Evolutionary conservation across 2,329 filamentous ascomycete genomes (phyloP).

Genomic region (Beauveria medogensis): DNA sequence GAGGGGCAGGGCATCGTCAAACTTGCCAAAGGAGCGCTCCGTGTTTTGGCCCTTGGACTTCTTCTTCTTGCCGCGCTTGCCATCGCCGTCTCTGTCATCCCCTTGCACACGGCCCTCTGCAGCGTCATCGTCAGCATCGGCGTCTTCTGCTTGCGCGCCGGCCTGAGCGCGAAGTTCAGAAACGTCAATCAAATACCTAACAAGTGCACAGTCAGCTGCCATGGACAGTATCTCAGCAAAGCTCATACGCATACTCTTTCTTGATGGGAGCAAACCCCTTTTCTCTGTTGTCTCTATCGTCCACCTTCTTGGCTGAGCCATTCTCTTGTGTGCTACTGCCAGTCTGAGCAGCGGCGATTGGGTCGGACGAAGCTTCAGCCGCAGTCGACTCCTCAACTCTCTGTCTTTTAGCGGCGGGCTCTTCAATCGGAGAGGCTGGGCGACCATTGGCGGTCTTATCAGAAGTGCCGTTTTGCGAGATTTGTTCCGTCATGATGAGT

Average conservation of each 20-base stretch:
- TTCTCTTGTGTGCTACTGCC: slow-evolving; percentile 13
- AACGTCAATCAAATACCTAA: slow-evolving; percentile 36
- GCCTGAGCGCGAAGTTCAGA: slow-evolving; percentile 18
- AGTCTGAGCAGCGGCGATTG: neutral
- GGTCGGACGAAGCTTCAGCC: slow-evolving; percentile 3
- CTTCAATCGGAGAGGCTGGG: slow-evolving; percentile 15
- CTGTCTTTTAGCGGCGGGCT: slow-evolving; percentile 50
- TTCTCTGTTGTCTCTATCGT: slow-evolving; percentile 12
- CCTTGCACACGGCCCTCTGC: slow-evolving; percentile 35
- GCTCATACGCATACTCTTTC: slow-evolving; percentile 45
- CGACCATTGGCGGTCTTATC: neutral
- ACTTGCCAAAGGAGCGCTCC: slow-evolving; percentile 70
- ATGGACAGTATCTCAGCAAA: neutral
- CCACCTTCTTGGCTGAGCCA: slow-evolving; percentile 16
- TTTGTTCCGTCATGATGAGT: slow-evolving; percentile 21
- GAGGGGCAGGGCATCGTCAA: slow-evolving; percentile 66
- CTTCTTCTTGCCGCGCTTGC: slow-evolving; percentile 34
- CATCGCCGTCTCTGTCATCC: slow-evolving; percentile 35
- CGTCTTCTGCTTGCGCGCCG: slow-evolving; percentile 15
- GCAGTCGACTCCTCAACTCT: slow-evolving; percentile 37
- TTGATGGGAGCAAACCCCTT: slow-evolving; percentile 65
- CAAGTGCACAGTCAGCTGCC: slow-evolving; percentile 3
- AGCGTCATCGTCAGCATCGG: slow-evolving; percentile 37
- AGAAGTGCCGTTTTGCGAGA: slow-evolving; percentile 5
- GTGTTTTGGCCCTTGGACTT: slow-evolving; percentile 67